phyloP scores from a whole-genome alignment of 176 grass and related monocot species.

The Avena eriantha region DNA sequence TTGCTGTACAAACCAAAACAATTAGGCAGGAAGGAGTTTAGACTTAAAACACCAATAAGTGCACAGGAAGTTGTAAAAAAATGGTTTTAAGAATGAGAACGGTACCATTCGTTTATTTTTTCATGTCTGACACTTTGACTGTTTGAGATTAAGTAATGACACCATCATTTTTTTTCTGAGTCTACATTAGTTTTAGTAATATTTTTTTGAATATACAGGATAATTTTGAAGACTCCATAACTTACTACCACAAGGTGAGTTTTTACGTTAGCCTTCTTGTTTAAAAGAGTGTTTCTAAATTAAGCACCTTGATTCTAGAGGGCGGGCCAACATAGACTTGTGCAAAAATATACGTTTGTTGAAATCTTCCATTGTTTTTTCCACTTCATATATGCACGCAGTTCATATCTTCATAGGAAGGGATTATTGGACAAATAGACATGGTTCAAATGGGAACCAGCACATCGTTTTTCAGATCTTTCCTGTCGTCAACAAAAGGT shows the following conservation, averaged over 20 bases:
- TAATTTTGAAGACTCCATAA: conserved; percentile 83
- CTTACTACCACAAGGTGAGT: conserved; percentile 94
- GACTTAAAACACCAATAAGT: not conserved
- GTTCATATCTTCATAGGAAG: not conserved
- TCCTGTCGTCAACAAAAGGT: not conserved
- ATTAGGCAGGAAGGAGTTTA: conserved; percentile 6
- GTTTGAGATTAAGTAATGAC: conserved; percentile 9
- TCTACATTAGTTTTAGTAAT: conserved; percentile 21
- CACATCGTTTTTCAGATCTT: conserved; percentile 5
- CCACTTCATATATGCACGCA: not conserved
- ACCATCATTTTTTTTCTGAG: not conserved
- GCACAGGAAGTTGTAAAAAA: not conserved
- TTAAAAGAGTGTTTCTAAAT: not conserved
- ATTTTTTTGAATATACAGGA: conserved; percentile 62
- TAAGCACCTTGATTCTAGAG: not conserved
- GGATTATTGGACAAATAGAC: not conserved
- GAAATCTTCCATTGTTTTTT: conserved; percentile 9
- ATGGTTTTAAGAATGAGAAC: conserved; percentile 23
- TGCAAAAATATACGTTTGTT: conserved; percentile 31
- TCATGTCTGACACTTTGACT: conserved; percentile 26
- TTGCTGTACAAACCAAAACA: not conserved
- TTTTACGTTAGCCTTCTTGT: conserved; percentile 19
- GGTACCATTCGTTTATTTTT: conserved; percentile 1
- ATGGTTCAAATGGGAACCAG: conserved; percentile 12
- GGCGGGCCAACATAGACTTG: not conserved